These are phyloP conservation scores for Solanum raphanifolium DNA, from an alignment of 257 asterid species.

Conservation along the genomic window DNA sequence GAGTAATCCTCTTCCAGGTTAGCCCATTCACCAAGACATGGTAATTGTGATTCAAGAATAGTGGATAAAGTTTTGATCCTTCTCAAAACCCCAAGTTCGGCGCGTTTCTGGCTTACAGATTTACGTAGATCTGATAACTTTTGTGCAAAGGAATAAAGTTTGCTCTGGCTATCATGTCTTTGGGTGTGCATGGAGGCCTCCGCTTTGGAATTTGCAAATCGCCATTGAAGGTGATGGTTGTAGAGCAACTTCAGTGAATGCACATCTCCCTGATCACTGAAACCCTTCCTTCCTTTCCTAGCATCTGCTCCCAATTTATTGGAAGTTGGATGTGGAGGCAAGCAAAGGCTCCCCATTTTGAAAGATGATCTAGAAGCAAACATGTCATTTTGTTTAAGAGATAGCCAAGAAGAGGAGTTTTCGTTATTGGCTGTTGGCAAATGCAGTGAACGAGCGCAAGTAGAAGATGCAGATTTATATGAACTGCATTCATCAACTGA, in stretches of 20 bases:
- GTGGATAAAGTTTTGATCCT: conserved; percentile 24
- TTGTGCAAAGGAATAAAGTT: conserved; percentile 38
- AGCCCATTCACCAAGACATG: conserved; percentile 70
- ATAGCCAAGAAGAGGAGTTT: conserved; percentile 2
- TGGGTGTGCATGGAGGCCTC: conserved; percentile 37
- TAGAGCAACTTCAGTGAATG: conserved; percentile 57
- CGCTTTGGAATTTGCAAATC: conserved; percentile 59
- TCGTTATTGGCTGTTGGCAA: conserved; percentile 12
- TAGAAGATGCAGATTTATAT: conserved; percentile 4
- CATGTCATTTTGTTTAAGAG: conserved; percentile 7
- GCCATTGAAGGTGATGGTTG: conserved; percentile 58
- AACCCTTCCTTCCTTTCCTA: conserved; percentile 37
- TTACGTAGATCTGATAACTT: conserved; percentile 43
- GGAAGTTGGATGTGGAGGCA: conserved; percentile 67
- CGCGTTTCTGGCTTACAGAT: conserved; percentile 31
- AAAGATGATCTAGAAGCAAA: conserved; percentile 15
- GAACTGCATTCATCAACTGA: conserved; percentile 19
- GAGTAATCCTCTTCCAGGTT: conserved; percentile 48
- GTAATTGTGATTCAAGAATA: conserved; percentile 55
- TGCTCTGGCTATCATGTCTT: conserved; percentile 47
- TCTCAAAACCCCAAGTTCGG: conserved; percentile 33
- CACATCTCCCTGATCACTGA: conserved; percentile 46
- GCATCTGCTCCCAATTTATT: conserved; percentile 31
- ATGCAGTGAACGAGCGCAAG: conserved; percentile 47
- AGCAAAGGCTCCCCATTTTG: conserved; percentile 29